Percentiles rank a stretch among this genome's conserved stretches.
Evolutionary conservation across 192 early-diverging fungal genomes (phyloP).

Genomic region (Paraglomus occultum): DNA sequence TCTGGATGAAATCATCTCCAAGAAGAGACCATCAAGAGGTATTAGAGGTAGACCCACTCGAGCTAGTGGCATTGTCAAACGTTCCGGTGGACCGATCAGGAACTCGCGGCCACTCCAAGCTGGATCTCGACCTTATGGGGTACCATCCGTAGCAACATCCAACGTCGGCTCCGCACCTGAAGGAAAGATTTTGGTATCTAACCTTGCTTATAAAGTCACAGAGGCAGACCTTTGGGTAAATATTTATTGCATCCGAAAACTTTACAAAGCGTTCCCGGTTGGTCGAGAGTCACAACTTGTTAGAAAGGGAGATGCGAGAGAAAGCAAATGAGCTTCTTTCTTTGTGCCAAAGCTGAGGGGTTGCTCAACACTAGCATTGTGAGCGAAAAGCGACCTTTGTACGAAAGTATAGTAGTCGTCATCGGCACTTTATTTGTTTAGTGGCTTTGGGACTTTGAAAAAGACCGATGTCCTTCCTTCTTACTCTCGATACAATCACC

Average conservation of each 20-base stretch:
- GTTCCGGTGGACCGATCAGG: conserved; percentile 37
- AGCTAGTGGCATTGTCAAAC: conserved; percentile 27
- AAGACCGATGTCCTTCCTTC: conserved; percentile 16
- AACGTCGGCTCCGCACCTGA: conserved; percentile 34
- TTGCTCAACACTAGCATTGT: conserved; percentile 17
- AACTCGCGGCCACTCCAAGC: conserved; percentile 30
- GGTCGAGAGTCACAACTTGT: conserved; percentile 23
- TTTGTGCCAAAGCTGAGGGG: conserved; percentile 31
- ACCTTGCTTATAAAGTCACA: conserved; percentile 54
- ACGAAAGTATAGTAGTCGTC: conserved; percentile 29
- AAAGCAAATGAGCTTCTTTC: conserved; percentile 29
- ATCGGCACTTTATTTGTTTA: conserved; percentile 24
- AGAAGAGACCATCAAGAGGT: conserved; percentile 30
- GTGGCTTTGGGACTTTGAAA: conserved; percentile 30
- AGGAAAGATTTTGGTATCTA: conserved; percentile 56
- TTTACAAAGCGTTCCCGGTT: conserved; percentile 25
- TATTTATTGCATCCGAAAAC: conserved; percentile 32
- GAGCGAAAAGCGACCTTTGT: conserved; percentile 29
- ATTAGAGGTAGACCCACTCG: conserved; percentile 32
- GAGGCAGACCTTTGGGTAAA: conserved; percentile 53
- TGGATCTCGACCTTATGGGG: conserved; percentile 35
- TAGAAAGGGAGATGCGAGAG: conserved; percentile 15
- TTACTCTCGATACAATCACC: conserved; percentile 18
- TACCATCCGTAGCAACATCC: conserved; percentile 33
- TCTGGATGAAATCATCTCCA: conserved; percentile 49